Evolutionary conservation across 768 basidiomycete genomes (phyloP).

Genomic region (Cystofilobasidium ferigula): DNA sequence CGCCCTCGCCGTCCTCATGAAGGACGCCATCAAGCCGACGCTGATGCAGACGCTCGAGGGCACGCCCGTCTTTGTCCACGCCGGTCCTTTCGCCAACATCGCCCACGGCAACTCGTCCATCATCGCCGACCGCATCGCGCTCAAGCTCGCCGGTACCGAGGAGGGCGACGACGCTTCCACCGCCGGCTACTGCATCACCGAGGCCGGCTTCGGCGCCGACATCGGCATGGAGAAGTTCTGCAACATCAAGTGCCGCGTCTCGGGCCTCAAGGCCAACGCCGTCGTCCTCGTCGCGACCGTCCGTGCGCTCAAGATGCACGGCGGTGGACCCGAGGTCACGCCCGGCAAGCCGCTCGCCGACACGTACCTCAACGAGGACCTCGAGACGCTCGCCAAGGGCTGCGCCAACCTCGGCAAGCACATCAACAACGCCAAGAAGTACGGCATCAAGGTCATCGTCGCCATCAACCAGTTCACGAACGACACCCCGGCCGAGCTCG

Average conservation of each 20-base stretch:
- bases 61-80: conserved; percentile 97
- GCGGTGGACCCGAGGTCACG: conserved; percentile 90
- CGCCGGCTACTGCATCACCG: conserved; percentile 90
- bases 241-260: conserved; percentile 95
- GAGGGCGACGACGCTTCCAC: conserved; percentile 70
- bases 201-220: conserved; percentile 96
- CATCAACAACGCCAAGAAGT: conserved; percentile 88
- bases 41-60: conserved; percentile 98
- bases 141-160: conserved; percentile 93
- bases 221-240: conserved; percentile 82
- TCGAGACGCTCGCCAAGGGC: conserved; percentile 77
- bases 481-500: conserved; percentile 80
- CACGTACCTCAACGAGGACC: conserved; percentile 86
- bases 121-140: conserved; percentile 88
- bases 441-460: conserved; percentile 90
- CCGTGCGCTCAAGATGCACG: conserved; percentile 98
- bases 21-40: conserved; percentile 98
- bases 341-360: conserved; percentile 89
- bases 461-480: conserved; percentile 88
- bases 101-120: conserved; percentile 96
- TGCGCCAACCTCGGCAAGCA: conserved; percentile 87
- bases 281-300: conserved; percentile 94
- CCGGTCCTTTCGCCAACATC: conserved; percentile 98
- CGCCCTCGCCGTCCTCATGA: conserved; percentile 91
- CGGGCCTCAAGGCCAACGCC: conserved; percentile 85